A percentile compares a stretch with the other conserved stretches of the same genome.
These are phyloP conservation scores for Cystobasidium sp. DNA, from an alignment of 1,284 basidiomycete genomes.

Conservation along the genomic window DNA sequence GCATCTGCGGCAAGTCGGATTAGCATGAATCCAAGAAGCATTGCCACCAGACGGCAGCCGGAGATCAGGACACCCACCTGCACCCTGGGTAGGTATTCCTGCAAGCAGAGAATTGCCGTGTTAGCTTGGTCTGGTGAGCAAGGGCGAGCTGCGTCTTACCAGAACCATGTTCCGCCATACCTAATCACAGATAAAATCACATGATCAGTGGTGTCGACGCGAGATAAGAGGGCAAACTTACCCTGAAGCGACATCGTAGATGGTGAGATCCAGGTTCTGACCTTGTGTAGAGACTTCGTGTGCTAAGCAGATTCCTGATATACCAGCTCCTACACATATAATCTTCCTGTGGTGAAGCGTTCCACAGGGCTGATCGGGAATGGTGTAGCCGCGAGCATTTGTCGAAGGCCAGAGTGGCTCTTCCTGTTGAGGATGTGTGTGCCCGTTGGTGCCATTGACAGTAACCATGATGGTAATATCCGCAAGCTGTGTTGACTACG, in stretches of 20 bases:
- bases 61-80: constrained; percentile 31
- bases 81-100: constrained; percentile 53
- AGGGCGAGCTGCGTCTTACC: constrained; percentile 11
- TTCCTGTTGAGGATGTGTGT: constrained; percentile 1
- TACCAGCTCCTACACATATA: constrained; percentile 48
- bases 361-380: constrained; percentile 48
- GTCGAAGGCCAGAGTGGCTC: constrained; percentile 23
- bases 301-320: constrained; percentile 47
- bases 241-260: constrained; percentile 47
- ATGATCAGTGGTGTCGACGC: neutral
- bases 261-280: constrained; percentile 44
- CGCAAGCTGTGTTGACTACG: neutral
- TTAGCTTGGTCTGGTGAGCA: neutral
- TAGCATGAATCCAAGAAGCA: neutral
- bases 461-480: neutral
- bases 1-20: constrained; percentile 21
- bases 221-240: constrained; percentile 16
- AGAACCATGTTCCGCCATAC: constrained; percentile 51
- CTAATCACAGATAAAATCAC: constrained; percentile 1
- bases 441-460: constrained; percentile 8
- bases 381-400: constrained; percentile 48
- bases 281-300: constrained; percentile 36
- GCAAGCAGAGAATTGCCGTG: no score
- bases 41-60: neutral
- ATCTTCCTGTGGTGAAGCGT: constrained; percentile 46